Percentiles rank a stretch among this genome's conserved stretches.
Conservation (phyloP, 2,329 filamentous ascomycete species). For the Dryadomyces quercivorus region DNA sequence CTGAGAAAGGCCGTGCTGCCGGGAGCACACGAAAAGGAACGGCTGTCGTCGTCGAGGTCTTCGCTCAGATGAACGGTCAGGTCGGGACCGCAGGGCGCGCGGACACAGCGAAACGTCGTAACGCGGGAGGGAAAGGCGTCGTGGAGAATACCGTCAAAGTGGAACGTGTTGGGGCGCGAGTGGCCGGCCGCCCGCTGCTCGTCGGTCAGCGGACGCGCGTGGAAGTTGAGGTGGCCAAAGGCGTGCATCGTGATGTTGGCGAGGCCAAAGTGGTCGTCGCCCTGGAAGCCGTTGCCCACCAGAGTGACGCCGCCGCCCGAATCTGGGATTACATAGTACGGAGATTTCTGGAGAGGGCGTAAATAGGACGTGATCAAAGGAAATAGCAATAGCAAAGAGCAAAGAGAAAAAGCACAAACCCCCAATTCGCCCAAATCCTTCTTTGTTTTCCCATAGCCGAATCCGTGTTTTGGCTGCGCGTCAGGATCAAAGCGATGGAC, state of each 20-base stretch:
- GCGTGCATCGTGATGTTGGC: slow-evolving; percentile 15
- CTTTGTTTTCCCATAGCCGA: neutral
- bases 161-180: slow-evolving; percentile 26
- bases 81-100: slow-evolving; percentile 17
- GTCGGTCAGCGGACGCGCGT: slow-evolving; percentile 15
- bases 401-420: neutral
- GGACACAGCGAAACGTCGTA: slow-evolving; percentile 22
- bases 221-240: slow-evolving; percentile 17
- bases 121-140: slow-evolving; percentile 22
- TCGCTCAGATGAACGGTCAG: slow-evolving; percentile 25
- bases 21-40: slow-evolving; percentile 18
- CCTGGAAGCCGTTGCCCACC: slow-evolving; percentile 25
- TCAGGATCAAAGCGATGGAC: neutral
- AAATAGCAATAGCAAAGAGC: no score
- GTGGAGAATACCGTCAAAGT: slow-evolving; percentile 26
- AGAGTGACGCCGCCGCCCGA: slow-evolving; percentile 22
- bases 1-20: slow-evolving; percentile 11
- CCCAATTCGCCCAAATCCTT: neutral
- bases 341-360: neutral
- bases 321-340: slow-evolving; percentile 17
- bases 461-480: neutral
- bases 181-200: slow-evolving; percentile 20
- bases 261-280: slow-evolving; percentile 23
- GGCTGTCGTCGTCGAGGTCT: neutral
- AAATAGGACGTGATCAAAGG: neutral